A percentile compares a stretch with the other conserved stretches of the same genome.
Conservation (phyloP, 139 green algal species). For the Monoraphidium neglectum region DNA sequence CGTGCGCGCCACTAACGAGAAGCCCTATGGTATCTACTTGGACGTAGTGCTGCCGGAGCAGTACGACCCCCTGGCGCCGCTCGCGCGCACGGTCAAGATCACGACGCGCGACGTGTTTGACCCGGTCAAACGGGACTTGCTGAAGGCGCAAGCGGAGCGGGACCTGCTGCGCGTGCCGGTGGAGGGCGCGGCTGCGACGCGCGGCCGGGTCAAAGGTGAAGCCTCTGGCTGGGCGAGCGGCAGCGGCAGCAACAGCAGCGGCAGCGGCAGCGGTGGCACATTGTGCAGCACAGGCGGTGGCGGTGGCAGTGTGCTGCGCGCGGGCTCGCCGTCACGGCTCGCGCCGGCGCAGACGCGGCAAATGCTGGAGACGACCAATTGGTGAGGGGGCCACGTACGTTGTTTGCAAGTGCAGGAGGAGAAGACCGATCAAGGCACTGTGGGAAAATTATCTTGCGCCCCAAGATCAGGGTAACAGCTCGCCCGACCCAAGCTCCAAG, state of each 20-base stretch:
- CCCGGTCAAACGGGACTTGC: conserved; percentile 57
- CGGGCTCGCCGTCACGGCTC: neutral
- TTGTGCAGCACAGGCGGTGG: neutral
- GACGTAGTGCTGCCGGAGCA: conserved; percentile 66
- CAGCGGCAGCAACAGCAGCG: conserved; percentile 15
- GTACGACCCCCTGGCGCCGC: conserved; percentile 55
- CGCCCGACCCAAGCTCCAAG: no score
- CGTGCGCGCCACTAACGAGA: conserved; percentile 55
- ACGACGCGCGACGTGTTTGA: conserved; percentile 52
- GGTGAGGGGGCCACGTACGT: neutral
- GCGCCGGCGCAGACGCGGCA: neutral
- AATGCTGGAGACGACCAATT: neutral
- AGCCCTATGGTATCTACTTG: conserved; percentile 49
- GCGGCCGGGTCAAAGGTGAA: no score
- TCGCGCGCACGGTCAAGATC: neutral
- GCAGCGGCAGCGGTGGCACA: conserved; percentile 4
- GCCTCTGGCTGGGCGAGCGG: neutral
- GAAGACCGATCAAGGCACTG: no score
- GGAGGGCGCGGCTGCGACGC: neutral
- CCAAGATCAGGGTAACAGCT: no score
- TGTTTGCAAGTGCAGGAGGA: neutral
- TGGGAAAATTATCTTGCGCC: no score
- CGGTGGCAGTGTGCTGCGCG: no score
- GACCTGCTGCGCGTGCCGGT: conserved; percentile 23
- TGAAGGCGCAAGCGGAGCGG: conserved; percentile 44